Percentiles rank a stretch among this genome's conserved stretches.
Evolutionary conservation across 1,284 basidiomycete species (phyloP).

Genomic region (Austroboletus rostrupii): DNA sequence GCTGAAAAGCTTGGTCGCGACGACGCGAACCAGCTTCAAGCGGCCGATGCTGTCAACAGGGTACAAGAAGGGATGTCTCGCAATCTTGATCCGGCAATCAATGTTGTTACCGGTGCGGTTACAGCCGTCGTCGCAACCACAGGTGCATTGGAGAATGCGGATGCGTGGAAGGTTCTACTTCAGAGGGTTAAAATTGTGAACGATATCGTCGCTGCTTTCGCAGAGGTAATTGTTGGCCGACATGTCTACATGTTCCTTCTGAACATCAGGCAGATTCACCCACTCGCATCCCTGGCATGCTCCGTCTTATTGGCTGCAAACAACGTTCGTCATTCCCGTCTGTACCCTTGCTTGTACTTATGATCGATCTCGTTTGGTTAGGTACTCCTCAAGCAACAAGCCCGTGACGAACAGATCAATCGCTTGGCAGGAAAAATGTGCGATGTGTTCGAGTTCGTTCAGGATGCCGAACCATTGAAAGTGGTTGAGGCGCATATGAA

Average conservation of each 20-base stretch:
- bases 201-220: neutral
- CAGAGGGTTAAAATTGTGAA: neutral
- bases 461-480: neutral
- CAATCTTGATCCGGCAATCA: no score
- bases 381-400: neutral
- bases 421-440: neutral
- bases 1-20: no score
- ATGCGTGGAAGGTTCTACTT: no score
- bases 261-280: neutral
- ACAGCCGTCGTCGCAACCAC: no score
- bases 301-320: neutral
- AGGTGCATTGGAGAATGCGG: no score
- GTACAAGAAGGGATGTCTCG: no score
- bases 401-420: neutral
- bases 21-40: no score
- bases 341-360: neutral
- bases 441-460: neutral
- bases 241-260: neutral
- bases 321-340: neutral
- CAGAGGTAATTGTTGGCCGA: neutral
- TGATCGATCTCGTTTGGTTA: neutral
- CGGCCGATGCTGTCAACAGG: no score
- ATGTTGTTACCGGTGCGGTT: no score
- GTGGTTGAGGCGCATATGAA: neutral
- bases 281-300: neutral